phyloP scores from a whole-genome alignment of 208 protist genomes.

The Leishmania guyanensis region DNA sequence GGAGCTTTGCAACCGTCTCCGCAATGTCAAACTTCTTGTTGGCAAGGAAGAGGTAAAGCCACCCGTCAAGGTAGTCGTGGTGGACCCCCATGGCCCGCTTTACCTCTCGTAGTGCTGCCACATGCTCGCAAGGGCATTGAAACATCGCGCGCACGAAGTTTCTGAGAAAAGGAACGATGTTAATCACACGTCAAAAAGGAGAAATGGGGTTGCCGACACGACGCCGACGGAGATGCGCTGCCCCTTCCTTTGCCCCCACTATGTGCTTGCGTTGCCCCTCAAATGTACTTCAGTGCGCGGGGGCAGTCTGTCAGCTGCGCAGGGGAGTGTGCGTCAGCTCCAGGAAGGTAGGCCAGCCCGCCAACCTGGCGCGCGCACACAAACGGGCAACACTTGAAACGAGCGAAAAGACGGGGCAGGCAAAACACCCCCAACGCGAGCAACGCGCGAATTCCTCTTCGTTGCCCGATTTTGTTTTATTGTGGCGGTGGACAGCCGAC shows the following conservation, averaged over 20 bases:
- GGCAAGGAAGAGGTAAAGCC: constrained; percentile 74
- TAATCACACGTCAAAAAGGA: background rate
- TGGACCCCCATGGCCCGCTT: constrained; percentile 52
- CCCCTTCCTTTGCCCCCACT: background rate
- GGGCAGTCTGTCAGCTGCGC: background rate
- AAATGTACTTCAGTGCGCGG: too few species aligned
- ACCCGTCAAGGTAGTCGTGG: constrained; percentile 65
- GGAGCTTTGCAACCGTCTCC: constrained; percentile 75
- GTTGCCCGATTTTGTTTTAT: too few species aligned
- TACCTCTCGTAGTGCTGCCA: constrained; percentile 33
- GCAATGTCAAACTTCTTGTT: constrained; percentile 81
- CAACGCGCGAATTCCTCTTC: too few species aligned
- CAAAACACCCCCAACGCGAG: background rate
- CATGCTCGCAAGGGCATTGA: constrained; percentile 43
- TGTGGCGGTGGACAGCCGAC: background rate
- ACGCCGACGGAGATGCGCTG: background rate
- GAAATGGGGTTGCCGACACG: background rate
- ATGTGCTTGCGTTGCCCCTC: background rate
- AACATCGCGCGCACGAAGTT: constrained; percentile 21
- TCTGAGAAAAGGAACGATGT: background rate
- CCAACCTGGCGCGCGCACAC: background rate
- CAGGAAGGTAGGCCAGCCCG: background rate
- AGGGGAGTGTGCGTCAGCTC: background rate
- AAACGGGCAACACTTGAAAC: background rate
- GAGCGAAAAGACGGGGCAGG: background rate